These are phyloP conservation scores for Zhuliangozyma blackwelliae DNA, from an alignment of 1,139 yeast genomes.

Conservation along the genomic window DNA sequence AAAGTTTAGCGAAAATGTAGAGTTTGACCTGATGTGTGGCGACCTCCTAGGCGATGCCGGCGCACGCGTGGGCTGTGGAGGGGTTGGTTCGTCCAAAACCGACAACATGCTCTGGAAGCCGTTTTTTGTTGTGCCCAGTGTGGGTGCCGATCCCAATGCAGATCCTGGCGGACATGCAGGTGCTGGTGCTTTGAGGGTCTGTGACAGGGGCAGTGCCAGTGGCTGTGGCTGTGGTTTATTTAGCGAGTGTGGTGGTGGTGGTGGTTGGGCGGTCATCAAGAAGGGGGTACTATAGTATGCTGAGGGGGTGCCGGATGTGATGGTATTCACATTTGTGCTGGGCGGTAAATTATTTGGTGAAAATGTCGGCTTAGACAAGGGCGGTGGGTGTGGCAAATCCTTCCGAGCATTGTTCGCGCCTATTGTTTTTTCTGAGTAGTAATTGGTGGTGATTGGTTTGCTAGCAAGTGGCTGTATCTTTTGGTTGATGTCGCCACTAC, in stretches of 20 bases:
- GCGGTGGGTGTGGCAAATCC: neutral
- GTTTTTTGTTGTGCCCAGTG: no score
- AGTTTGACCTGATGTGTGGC: conserved; percentile 27
- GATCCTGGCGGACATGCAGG: no score
- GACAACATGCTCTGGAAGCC: conserved; percentile 8
- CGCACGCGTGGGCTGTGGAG: conserved; percentile 5
- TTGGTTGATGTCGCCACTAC: no score
- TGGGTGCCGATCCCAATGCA: no score
- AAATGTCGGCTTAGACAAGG: conserved; percentile 4
- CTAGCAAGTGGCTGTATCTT: no score
- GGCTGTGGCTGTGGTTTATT: no score
- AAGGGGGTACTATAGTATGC: neutral
- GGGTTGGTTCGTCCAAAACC: neutral
- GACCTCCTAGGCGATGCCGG: conserved; percentile 16
- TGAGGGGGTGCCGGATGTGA: conserved; percentile 1
- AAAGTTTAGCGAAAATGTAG: conserved; percentile 22
- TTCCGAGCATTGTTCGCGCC: neutral
- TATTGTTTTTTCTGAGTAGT: no score
- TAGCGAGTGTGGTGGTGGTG: no score
- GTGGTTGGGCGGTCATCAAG: no score
- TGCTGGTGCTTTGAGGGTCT: no score
- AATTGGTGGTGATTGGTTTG: no score
- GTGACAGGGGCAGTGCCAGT: no score
- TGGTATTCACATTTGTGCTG: neutral
- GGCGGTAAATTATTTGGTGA: conserved; percentile 2